A percentile compares a stretch with the other conserved stretches of the same genome.
Evolutionary conservation across 2,329 filamentous ascomycete species (phyloP).

Genomic region (Colletotrichum salicis): DNA sequence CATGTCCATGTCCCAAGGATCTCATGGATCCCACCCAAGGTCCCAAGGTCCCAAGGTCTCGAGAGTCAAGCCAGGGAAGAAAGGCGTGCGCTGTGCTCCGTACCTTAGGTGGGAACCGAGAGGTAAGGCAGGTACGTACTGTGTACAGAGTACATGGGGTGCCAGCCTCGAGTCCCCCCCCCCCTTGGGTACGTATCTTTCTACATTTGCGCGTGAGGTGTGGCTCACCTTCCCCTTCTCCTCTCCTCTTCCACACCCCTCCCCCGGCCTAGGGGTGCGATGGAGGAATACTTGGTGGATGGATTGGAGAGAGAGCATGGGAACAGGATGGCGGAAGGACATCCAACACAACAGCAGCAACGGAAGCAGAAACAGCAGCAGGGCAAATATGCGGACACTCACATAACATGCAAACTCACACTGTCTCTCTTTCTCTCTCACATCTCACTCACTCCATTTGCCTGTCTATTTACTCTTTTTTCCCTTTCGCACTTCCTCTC

Average conservation of each 20-base stretch:
- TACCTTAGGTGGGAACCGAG: not conserved
- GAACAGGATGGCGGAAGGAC: not conserved
- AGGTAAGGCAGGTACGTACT: not conserved
- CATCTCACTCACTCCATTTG: not conserved
- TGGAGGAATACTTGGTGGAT: not conserved
- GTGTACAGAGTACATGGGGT: not conserved
- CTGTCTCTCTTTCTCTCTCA: not conserved
- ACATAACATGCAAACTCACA: not conserved
- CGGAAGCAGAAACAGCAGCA: not conserved
- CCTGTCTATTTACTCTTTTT: not conserved
- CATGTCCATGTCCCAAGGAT: not conserved
- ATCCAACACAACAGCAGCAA: not conserved
- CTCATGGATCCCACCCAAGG: not conserved
- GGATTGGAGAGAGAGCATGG: not conserved
- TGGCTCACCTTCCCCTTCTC: not conserved
- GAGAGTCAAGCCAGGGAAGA: not conserved
- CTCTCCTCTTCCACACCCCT: not conserved
- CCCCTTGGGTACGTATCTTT: not conserved
- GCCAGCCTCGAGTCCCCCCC: not conserved
- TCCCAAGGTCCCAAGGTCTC: not conserved
- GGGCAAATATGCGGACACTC: not conserved
- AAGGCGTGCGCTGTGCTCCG: not conserved
- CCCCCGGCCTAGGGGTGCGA: not conserved
- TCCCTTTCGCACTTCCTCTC: not conserved
- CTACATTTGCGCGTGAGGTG: not conserved